These are phyloP conservation scores for Trichoderma sp. DNA, from an alignment of 2,329 filamentous ascomycete species.

Conservation along the genomic window DNA sequence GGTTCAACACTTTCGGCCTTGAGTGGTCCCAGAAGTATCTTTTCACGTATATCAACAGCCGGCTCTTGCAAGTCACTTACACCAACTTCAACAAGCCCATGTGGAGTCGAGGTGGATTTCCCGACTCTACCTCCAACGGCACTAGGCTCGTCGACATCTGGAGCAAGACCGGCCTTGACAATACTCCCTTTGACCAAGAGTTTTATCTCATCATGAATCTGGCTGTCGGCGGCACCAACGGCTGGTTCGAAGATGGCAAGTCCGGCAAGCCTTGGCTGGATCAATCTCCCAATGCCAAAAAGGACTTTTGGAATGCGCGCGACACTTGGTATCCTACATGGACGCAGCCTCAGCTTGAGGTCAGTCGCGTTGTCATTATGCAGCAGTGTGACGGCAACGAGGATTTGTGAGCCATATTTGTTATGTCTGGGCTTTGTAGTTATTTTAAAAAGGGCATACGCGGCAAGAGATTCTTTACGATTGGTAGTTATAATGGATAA, in stretches of 20 bases:
- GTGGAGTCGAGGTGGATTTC: conserved; percentile 70
- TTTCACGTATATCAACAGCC: conserved; percentile 82
- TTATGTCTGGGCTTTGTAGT: background rate
- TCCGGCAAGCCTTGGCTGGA: conserved; percentile 80
- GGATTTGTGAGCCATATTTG: conserved; percentile 42
- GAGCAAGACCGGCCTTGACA: conserved; percentile 59
- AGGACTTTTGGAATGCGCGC: conserved; percentile 74
- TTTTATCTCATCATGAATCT: conserved; percentile 79
- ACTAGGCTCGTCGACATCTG: conserved; percentile 65
- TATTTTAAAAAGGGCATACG: background rate
- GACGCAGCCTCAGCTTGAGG: conserved; percentile 66
- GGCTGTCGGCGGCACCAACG: conserved; percentile 75
- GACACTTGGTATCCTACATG: conserved; percentile 71
- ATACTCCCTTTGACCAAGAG: conserved; percentile 72
- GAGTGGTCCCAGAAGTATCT: conserved; percentile 89
- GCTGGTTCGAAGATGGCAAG: conserved; percentile 77
- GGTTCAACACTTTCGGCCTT: conserved; percentile 75
- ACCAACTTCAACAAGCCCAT: conserved; percentile 70
- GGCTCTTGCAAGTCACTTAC: conserved; percentile 78
- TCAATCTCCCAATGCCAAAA: conserved; percentile 62
- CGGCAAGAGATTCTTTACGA: background rate
- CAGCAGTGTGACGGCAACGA: conserved; percentile 67
- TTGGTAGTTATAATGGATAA: background rate
- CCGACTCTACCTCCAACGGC: conserved; percentile 63
- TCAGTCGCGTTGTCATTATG: conserved; percentile 71